Evolutionary conservation across 169 alveolate species (phyloP).

Genomic region (Plasmodium gonderi): DNA sequence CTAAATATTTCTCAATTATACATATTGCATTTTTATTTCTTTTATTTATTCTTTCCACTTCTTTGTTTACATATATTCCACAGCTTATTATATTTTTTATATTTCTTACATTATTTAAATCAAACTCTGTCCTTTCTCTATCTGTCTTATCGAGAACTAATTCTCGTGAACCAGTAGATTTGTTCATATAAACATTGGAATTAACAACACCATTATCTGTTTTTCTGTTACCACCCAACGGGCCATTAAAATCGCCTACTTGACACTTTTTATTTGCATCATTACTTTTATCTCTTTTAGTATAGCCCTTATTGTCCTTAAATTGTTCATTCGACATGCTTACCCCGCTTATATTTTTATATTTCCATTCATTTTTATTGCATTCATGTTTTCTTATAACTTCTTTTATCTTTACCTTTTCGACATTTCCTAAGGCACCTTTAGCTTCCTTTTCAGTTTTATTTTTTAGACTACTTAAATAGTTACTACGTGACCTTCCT

Average conservation of each 20-base stretch:
- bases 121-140: slow-evolving; percentile 37
- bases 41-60: slow-evolving; percentile 68
- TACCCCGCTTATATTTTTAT: neutral
- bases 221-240: slow-evolving; percentile 21
- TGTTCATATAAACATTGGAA: slow-evolving; percentile 11
- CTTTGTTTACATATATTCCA: slow-evolving; percentile 61
- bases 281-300: neutral
- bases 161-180: neutral
- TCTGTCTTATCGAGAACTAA: neutral
- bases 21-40: slow-evolving; percentile 62
- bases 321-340: neutral
- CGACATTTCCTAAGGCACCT: neutral
- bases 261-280: slow-evolving; percentile 15
- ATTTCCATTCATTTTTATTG: neutral
- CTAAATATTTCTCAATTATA: slow-evolving; percentile 62
- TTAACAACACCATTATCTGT: slow-evolving; percentile 6
- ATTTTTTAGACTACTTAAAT: neutral
- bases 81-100: slow-evolving; percentile 69
- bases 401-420: neutral
- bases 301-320: neutral
- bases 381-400: slow-evolving; percentile 14
- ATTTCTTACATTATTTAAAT: slow-evolving; percentile 52
- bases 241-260: slow-evolving; percentile 1
- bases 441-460: neutral
- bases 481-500: neutral